A percentile compares a stretch with the other conserved stretches of the same genome.
Evolutionary conservation across 192 early-diverging fungal genomes (phyloP).

Genomic region (Backusella tuberculispora): DNA sequence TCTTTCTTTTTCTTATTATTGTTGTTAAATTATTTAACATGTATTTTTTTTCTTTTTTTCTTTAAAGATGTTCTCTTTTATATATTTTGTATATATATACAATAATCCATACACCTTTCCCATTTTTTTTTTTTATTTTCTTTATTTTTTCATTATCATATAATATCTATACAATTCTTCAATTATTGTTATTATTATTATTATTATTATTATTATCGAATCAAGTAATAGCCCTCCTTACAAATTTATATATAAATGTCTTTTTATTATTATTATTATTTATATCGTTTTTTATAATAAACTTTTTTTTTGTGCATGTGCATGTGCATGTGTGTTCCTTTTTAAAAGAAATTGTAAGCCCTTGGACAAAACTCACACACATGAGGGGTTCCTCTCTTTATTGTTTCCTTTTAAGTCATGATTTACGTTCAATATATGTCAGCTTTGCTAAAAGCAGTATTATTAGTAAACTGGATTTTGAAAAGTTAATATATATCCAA

Average conservation of each 20-base stretch:
- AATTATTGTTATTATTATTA: not conserved
- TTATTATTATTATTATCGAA: not conserved
- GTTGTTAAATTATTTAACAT: not conserved
- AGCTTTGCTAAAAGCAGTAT: no score
- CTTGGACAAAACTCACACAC: not conserved
- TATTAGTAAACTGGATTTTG: no score
- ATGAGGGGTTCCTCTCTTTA: no score
- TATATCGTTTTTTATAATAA: not conserved
- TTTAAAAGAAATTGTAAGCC: not conserved
- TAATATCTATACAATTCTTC: not conserved
- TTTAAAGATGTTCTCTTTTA: not conserved
- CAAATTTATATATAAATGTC: not conserved
- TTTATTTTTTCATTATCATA: not conserved
- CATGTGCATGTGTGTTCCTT: not conserved
- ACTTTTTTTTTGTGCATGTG: not conserved
- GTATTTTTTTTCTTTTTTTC: not conserved
- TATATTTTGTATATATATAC: conserved; percentile 20
- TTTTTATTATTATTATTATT: not conserved
- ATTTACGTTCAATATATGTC: no score
- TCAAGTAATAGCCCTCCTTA: not conserved
- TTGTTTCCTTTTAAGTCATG: no score
- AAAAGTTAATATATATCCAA: no score
- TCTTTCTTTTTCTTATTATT: not conserved
- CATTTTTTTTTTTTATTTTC: not conserved
- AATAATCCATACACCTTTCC: not conserved